Conservation (phyloP, 23 red algal species). For the Gracilariopsis chorda region DNA sequence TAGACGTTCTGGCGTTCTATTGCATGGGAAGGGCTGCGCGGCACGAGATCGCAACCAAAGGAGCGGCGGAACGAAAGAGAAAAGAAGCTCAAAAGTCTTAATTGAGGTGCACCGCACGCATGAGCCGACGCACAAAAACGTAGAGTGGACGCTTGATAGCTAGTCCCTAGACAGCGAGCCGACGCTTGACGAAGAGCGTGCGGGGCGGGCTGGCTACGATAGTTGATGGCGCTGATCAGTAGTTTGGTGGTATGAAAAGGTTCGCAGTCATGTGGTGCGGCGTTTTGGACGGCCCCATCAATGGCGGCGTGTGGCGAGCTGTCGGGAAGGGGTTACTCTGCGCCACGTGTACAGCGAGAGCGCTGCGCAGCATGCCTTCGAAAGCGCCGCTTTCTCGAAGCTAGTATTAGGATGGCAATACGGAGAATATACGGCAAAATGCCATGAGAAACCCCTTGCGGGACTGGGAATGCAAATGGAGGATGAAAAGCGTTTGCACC, state of each 20-base stretch:
- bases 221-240: no score
- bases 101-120: neutral
- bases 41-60: neutral
- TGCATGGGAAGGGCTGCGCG: neutral
- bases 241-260: no score
- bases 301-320: neutral
- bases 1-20: neutral
- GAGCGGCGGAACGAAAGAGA: neutral
- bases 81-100: neutral
- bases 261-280: neutral
- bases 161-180: neutral
- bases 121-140: neutral
- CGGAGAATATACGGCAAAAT: no score
- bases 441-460: no score
- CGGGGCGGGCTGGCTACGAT: neutral
- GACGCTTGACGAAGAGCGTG: neutral
- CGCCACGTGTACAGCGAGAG: no score
- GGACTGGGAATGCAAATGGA: no score
- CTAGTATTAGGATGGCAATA: no score
- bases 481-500: no score
- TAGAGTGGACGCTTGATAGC: neutral
- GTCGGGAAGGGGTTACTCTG: slow-evolving; percentile 32
- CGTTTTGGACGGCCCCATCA: neutral
- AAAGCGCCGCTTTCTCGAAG: no score
- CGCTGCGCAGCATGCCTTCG: no score